phyloP scores from a whole-genome alignment of 2,329 filamentous ascomycete genomes.

The Diaporthe amygdali region DNA sequence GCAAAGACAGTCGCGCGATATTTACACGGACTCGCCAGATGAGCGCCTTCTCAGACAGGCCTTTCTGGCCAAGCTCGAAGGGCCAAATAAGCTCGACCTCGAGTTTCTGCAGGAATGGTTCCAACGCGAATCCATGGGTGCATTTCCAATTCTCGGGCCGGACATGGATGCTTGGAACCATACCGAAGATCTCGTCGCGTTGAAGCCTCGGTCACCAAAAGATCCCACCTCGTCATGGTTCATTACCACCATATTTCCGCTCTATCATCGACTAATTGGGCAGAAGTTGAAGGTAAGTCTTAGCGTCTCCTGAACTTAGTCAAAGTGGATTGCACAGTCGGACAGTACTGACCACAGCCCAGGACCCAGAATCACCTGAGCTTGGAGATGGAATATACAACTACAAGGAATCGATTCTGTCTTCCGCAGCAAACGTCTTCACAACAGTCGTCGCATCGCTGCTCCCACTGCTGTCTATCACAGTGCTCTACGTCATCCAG shows the following conservation, averaged over 20 bases:
- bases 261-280: slow-evolving; percentile 26
- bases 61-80: slow-evolving; percentile 4
- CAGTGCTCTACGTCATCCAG: slow-evolving; percentile 36
- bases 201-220: slow-evolving; percentile 24
- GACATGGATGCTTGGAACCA: slow-evolving; percentile 29
- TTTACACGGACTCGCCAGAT: slow-evolving; percentile 1
- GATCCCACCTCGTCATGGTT: slow-evolving; percentile 29
- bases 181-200: slow-evolving; percentile 31
- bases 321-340: neutral
- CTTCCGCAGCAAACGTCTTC: slow-evolving; percentile 26
- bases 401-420: slow-evolving; percentile 25
- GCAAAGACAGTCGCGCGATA: neutral
- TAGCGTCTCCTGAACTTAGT: too few relatives aligned
- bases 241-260: slow-evolving; percentile 26
- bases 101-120: slow-evolving; percentile 29
- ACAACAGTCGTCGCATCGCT: slow-evolving; percentile 34
- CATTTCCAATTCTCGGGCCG: slow-evolving; percentile 28
- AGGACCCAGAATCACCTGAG: neutral
- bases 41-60: slow-evolving; percentile 18
- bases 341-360: neutral
- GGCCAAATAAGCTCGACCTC: slow-evolving; percentile 18
- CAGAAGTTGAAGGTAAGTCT: slow-evolving; percentile 20
- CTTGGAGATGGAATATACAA: slow-evolving; percentile 22
- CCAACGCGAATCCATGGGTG: slow-evolving; percentile 27
- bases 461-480: slow-evolving; percentile 33